Percentiles rank a stretch among this genome's conserved stretches.
Conservation (phyloP, 2,329 filamentous ascomycete species). For the Orbilia blumenaviensis region DNA sequence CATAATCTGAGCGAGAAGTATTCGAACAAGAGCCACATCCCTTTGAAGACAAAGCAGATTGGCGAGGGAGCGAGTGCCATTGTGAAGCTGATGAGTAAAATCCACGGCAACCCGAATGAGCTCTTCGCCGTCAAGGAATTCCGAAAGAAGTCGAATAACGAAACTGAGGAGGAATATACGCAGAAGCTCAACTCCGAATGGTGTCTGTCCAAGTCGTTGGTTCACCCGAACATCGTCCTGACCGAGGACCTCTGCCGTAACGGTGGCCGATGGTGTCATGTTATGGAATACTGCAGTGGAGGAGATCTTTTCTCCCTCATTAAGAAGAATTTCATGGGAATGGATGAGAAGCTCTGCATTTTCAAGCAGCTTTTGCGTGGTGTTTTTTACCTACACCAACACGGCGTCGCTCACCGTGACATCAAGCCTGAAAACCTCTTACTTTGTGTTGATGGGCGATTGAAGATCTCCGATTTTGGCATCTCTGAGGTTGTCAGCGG, state of each 20-base stretch:
- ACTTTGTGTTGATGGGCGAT: conserved; percentile 78
- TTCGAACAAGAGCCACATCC: conserved; percentile 69
- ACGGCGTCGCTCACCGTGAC: conserved; percentile 89
- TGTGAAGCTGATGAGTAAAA: conserved; percentile 78
- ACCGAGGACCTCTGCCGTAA: conserved; percentile 79
- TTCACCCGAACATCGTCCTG: conserved; percentile 87
- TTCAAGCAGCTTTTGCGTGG: conserved; percentile 90
- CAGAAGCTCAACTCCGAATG: conserved; percentile 93
- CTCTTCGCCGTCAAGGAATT: conserved; percentile 90
- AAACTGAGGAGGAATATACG: conserved; percentile 78
- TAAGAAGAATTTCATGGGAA: conserved; percentile 73
- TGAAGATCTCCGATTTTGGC: conserved; percentile 93
- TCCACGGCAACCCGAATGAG: conserved; percentile 71
- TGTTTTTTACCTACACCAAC: conserved; percentile 79
- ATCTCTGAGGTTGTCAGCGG: conserved; percentile 86
- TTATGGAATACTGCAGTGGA: conserved; percentile 89
- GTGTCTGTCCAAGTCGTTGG: conserved; percentile 82
- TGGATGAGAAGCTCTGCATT: conserved; percentile 78
- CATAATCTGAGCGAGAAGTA: conserved; percentile 75
- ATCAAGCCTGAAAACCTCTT: conserved; percentile 90
- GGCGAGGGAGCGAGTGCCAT: conserved; percentile 85
- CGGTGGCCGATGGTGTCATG: conserved; percentile 79
- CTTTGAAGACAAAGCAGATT: conserved; percentile 68
- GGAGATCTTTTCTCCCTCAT: conserved; percentile 83
- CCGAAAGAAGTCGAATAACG: conserved; percentile 73